Evolutionary conservation across 345 rosid genomes (phyloP).

Genomic region (Combretum micranthum): DNA sequence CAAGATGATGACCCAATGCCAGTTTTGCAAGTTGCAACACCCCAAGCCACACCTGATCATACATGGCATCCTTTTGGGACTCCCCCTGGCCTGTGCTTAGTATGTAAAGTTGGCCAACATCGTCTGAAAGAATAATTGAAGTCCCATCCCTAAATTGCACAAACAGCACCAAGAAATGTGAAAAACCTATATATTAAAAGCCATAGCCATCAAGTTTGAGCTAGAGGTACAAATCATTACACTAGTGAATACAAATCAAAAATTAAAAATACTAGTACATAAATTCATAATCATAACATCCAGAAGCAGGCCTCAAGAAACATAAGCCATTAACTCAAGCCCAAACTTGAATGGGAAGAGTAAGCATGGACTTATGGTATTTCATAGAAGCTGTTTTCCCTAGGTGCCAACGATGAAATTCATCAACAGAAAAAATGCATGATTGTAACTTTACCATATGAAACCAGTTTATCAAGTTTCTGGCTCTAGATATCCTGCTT

Average conservation of each 20-base stretch:
- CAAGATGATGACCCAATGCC: background rate
- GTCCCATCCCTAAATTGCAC: constrained; percentile 73
- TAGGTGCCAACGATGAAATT: no score
- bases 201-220: background rate
- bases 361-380: background rate
- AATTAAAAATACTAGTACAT: no score
- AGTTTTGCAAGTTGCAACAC: constrained; percentile 1
- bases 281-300: no score
- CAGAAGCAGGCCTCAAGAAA: no score
- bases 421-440: no score
- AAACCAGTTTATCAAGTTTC: no score
- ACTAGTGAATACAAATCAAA: no score
- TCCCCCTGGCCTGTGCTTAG: constrained; percentile 98
- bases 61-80: constrained; percentile 86
- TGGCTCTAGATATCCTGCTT: no score
- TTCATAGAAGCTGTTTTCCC: no score
- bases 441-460: no score
- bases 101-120: constrained; percentile 90
- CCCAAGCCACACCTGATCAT: constrained; percentile 72
- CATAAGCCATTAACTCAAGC: no score
- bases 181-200: background rate
- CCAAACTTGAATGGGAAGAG: background rate
- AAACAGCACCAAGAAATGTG: constrained; percentile 7
- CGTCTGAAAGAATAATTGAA: constrained; percentile 93
- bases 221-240: no score